Evolutionary conservation across 1,284 basidiomycete genomes (phyloP).

Genomic region (Moesziomyces globuligerus): DNA sequence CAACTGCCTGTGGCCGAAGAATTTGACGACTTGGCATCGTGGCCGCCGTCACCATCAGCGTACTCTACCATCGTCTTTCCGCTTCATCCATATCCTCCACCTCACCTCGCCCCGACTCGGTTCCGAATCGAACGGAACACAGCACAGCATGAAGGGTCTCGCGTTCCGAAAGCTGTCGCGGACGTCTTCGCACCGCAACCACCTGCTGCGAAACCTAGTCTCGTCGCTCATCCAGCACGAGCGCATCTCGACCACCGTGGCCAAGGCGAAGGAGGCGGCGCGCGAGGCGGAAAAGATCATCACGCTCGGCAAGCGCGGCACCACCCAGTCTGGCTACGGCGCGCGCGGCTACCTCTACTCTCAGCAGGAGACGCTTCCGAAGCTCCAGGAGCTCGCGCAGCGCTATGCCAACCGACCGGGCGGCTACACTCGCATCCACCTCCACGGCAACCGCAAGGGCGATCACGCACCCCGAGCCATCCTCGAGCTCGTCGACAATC

Average conservation of each 20-base stretch:
- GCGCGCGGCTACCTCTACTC: constrained; percentile 57
- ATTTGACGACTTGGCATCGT: constrained; percentile 2
- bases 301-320: constrained; percentile 62
- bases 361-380: constrained; percentile 73
- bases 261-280: constrained; percentile 92
- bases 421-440: constrained; percentile 94
- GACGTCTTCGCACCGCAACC: constrained; percentile 51
- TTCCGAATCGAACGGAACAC: neutral
- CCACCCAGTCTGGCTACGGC: constrained; percentile 44
- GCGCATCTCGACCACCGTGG: constrained; percentile 92
- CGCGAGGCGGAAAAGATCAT: constrained; percentile 90
- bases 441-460: constrained; percentile 84
- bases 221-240: constrained; percentile 94
- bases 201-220: constrained; percentile 77
- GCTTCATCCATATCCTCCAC: neutral
- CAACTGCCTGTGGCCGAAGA: constrained; percentile 1
- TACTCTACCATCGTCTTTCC: too few relatives aligned
- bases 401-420: constrained; percentile 86
- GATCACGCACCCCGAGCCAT: constrained; percentile 95
- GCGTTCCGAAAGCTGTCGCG: constrained; percentile 64
- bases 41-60: neutral
- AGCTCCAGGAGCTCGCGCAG: constrained; percentile 81
- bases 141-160: constrained; percentile 60
- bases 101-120: neutral
- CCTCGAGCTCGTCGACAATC: constrained; percentile 92